A percentile compares a stretch with the other conserved stretches of the same genome.
These are phyloP conservation scores for Astragalus glycyphyllos DNA, from an alignment of 306 rosid genomes.

Conservation along the genomic window DNA sequence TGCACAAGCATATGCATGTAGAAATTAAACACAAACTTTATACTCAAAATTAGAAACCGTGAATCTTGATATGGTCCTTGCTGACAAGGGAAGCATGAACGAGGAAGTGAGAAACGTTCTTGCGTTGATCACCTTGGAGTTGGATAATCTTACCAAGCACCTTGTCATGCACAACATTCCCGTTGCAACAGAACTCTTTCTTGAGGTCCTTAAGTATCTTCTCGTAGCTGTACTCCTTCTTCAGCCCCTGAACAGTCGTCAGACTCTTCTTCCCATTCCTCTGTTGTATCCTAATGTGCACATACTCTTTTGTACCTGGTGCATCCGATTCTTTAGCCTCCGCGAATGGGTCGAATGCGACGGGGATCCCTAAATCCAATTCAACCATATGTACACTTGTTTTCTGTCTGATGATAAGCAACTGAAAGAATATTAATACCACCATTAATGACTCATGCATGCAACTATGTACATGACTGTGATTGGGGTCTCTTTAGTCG, in stretches of 20 bases:
- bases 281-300: slow-evolving; percentile 77
- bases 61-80: slow-evolving; percentile 83
- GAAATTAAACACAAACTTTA: not conserved
- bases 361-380: slow-evolving; percentile 52
- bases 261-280: slow-evolving; percentile 83
- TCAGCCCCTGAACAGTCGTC: slow-evolving; percentile 80
- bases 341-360: slow-evolving; percentile 68
- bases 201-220: slow-evolving; percentile 79
- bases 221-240: slow-evolving; percentile 68
- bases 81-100: slow-evolving; percentile 63
- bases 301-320: slow-evolving; percentile 71
- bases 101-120: slow-evolving; percentile 76
- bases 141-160: slow-evolving; percentile 87
- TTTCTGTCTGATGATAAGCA: not conserved
- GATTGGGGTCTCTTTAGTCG: no score
- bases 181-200: slow-evolving; percentile 84
- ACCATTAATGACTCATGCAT: not conserved
- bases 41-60: slow-evolving; percentile 66
- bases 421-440: not conserved
- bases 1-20: not conserved
- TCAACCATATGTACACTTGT: slow-evolving; percentile 67
- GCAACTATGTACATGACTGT: no score
- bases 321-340: slow-evolving; percentile 70
- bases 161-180: slow-evolving; percentile 87
- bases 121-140: slow-evolving; percentile 95